Percentiles rank a stretch among this genome's conserved stretches.
Conservation (phyloP, 306 rosid genomes). For the Vigna trinervia region DNA sequence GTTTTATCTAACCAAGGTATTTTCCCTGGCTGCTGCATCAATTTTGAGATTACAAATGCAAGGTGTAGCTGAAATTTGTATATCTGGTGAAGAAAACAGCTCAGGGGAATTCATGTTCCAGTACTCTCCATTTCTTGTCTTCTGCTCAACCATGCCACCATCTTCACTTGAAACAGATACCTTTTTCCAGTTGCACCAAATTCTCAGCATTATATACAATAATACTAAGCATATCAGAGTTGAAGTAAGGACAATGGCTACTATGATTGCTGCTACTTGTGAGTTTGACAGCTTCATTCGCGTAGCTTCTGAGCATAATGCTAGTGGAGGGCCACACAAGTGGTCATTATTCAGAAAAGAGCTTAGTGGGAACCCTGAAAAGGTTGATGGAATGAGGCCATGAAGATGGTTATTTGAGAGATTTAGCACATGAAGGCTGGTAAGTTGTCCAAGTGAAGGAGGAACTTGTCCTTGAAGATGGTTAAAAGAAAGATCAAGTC, state of each 20-base stretch:
- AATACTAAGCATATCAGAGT: constrained; percentile 62
- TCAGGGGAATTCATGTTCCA: constrained; percentile 65
- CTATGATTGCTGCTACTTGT: constrained; percentile 63
- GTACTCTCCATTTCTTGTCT: constrained; percentile 60
- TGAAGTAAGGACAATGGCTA: constrained; percentile 71
- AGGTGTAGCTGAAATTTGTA: constrained; percentile 49
- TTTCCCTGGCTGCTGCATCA: constrained; percentile 46
- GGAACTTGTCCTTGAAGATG: constrained; percentile 68
- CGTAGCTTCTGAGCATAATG: constrained; percentile 52
- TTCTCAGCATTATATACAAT: constrained; percentile 72
- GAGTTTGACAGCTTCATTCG: constrained; percentile 55
- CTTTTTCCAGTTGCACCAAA: constrained; percentile 80
- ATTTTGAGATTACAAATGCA: constrained; percentile 56
- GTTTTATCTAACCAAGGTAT: not conserved
- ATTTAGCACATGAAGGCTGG: constrained; percentile 72
- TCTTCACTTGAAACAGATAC: constrained; percentile 63
- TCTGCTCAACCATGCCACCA: constrained; percentile 42
- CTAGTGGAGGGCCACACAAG: constrained; percentile 75
- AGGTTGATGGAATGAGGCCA: constrained; percentile 67
- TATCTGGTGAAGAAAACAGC: constrained; percentile 51
- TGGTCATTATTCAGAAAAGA: constrained; percentile 63
- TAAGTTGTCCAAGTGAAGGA: constrained; percentile 66
- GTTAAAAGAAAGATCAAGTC: constrained; percentile 74
- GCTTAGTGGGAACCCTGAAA: constrained; percentile 64
- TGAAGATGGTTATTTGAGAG: constrained; percentile 70